Conservation (phyloP, 2,329 filamentous ascomycete genomes). For the Ramularia endophylla region DNA sequence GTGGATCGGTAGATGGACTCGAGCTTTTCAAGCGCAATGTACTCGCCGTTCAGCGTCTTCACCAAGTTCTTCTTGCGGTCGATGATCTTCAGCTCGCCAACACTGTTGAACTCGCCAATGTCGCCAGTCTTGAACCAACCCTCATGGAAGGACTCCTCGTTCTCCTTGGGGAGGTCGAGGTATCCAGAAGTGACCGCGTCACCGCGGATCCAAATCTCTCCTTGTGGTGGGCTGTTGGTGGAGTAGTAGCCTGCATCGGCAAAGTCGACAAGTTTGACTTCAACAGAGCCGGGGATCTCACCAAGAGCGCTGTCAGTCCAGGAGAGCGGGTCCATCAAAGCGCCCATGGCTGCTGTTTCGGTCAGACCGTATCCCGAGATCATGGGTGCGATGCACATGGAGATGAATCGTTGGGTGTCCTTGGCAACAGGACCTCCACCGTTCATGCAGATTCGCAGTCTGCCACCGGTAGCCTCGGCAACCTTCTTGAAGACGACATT, state of each 20-base stretch:
- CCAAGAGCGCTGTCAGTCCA: constrained; percentile 76
- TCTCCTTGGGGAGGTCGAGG: constrained; percentile 81
- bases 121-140: constrained; percentile 98
- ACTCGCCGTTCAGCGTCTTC: constrained; percentile 92
- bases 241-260: constrained; percentile 80
- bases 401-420: constrained; percentile 85
- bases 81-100: constrained; percentile 79
- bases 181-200: constrained; percentile 69
- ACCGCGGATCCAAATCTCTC: constrained; percentile 87
- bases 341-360: constrained; percentile 71
- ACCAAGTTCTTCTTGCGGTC: constrained; percentile 98
- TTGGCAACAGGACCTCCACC: constrained; percentile 86
- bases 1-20: constrained; percentile 83
- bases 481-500: constrained; percentile 85
- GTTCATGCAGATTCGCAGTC: constrained; percentile 85
- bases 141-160: constrained; percentile 69
- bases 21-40: constrained; percentile 92
- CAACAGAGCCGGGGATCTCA: constrained; percentile 67
- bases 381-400: constrained; percentile 90
- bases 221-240: constrained; percentile 71
- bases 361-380: constrained; percentile 90
- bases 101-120: constrained; percentile 78
- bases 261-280: constrained; percentile 88
- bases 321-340: constrained; percentile 75
- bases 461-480: constrained; percentile 81